Evolutionary conservation across 345 rosid species (phyloP).

Genomic region (Pistacia atlantica): DNA sequence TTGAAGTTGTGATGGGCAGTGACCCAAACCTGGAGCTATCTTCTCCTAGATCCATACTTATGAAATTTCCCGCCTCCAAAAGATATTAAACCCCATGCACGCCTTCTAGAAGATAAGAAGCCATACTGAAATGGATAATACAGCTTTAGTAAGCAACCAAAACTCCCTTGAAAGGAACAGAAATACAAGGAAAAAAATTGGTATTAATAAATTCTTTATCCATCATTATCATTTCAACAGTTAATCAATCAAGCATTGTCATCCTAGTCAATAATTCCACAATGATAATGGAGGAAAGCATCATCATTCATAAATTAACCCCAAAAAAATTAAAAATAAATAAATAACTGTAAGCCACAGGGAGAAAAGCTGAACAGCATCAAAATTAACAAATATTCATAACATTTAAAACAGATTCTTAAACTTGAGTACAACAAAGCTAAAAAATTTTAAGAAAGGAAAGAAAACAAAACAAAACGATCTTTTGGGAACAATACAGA

Average conservation of each 20-base stretch:
- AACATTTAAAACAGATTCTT: too few relatives aligned
- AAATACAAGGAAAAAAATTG: constrained; percentile 9
- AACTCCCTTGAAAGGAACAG: constrained; percentile 6
- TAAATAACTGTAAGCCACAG: background rate
- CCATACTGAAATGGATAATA: constrained; percentile 40
- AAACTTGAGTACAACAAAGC: background rate
- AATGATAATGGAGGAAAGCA: background rate
- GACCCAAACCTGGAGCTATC: constrained; percentile 69
- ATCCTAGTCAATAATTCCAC: constrained; percentile 9
- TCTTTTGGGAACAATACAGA: constrained; percentile 1
- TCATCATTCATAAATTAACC: background rate
- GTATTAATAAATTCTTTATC: background rate
- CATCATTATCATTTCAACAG: constrained; percentile 7
- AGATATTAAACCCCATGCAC: constrained; percentile 39
- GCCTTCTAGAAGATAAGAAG: constrained; percentile 26
- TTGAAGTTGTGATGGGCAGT: constrained; percentile 50
- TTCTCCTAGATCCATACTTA: constrained; percentile 64
- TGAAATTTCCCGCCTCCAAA: constrained; percentile 24
- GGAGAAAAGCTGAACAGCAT: constrained; percentile 4
- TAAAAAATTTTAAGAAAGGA: constrained; percentile 4
- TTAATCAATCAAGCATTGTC: background rate
- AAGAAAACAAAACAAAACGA: background rate
- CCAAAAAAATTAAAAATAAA: background rate
- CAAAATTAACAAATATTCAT: background rate
- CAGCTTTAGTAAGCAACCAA: constrained; percentile 16